phyloP scores from a whole-genome alignment of 768 basidiomycete genomes.

The Infundibulicybe gibba region DNA sequence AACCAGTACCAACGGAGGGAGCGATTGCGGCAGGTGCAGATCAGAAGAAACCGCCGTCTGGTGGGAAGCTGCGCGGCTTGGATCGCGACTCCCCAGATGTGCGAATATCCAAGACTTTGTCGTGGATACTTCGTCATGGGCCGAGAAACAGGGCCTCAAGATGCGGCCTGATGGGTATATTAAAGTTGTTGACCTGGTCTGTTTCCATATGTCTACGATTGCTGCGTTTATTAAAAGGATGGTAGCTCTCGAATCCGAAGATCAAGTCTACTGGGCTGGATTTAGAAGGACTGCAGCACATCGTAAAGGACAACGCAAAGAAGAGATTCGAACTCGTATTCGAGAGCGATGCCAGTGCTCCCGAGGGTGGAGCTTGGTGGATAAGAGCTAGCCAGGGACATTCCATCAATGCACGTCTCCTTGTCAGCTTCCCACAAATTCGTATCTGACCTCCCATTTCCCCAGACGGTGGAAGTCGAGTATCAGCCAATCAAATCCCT shows the following conservation, averaged over 20 bases:
- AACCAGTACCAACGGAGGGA: no score
- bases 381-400: constrained; percentile 92
- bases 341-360: constrained; percentile 39
- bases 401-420: constrained; percentile 60
- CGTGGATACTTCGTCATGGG: constrained; percentile 91
- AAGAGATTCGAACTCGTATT: constrained; percentile 56
- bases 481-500: constrained; percentile 53
- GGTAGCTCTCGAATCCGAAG: background rate
- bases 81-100: constrained; percentile 65
- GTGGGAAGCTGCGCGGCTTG: constrained; percentile 41
- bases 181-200: constrained; percentile 76
- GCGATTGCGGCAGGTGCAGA: background rate
- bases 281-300: constrained; percentile 47
- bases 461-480: constrained; percentile 69
- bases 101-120: constrained; percentile 79
- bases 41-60: constrained; percentile 10
- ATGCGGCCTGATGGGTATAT: constrained; percentile 88
- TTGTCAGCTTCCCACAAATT: background rate
- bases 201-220: constrained; percentile 19
- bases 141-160: constrained; percentile 64
- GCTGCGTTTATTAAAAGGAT: constrained; percentile 8
- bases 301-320: constrained; percentile 69
- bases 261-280: constrained; percentile 40
- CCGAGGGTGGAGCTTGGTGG: constrained; percentile 59
- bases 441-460: background rate